phyloP scores from a whole-genome alignment of 2,329 filamentous ascomycete genomes.

The Drechslera avenae region DNA sequence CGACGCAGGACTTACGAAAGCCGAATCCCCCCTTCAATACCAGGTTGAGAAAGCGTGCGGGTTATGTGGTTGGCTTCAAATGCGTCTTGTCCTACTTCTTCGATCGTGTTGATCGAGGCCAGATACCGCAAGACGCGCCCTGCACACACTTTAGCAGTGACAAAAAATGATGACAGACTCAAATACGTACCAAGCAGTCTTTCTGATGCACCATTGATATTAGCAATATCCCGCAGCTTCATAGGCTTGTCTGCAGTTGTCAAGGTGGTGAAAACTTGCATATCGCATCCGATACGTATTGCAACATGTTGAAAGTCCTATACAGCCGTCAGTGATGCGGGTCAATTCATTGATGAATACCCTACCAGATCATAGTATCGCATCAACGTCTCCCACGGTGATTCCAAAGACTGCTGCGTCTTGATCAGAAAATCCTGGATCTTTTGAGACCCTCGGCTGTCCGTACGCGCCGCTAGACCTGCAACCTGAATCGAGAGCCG shows the following conservation, averaged over 20 bases:
- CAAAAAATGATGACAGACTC: background rate
- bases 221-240: slow-evolving; percentile 1
- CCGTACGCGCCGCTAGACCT: slow-evolving; percentile 1
- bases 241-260: slow-evolving; percentile 1
- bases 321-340: slow-evolving; percentile 4
- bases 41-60: background rate
- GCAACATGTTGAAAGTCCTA: slow-evolving; percentile 3
- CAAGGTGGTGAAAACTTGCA: slow-evolving; percentile 3
- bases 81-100: slow-evolving; percentile 1
- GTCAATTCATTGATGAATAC: background rate
- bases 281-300: slow-evolving; percentile 3
- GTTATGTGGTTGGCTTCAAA: slow-evolving; percentile 2
- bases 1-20: background rate
- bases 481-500: slow-evolving; percentile 1
- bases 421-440: slow-evolving; percentile 3
- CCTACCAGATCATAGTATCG: slow-evolving; percentile 3
- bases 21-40: background rate
- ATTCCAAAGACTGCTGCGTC: slow-evolving; percentile 1
- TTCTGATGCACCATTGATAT: slow-evolving; percentile 1
- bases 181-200: slow-evolving; percentile 1
- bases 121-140: slow-evolving; percentile 4
- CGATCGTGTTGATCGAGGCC: slow-evolving; percentile 3
- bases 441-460: slow-evolving; percentile 2
- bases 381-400: slow-evolving; percentile 3
- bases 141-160: slow-evolving; percentile 1